A percentile compares a stretch with the other conserved stretches of the same genome.
Evolutionary conservation across 495 filamentous ascomycete genomes (phyloP).

Genomic region (Eremomyces bilateralis): DNA sequence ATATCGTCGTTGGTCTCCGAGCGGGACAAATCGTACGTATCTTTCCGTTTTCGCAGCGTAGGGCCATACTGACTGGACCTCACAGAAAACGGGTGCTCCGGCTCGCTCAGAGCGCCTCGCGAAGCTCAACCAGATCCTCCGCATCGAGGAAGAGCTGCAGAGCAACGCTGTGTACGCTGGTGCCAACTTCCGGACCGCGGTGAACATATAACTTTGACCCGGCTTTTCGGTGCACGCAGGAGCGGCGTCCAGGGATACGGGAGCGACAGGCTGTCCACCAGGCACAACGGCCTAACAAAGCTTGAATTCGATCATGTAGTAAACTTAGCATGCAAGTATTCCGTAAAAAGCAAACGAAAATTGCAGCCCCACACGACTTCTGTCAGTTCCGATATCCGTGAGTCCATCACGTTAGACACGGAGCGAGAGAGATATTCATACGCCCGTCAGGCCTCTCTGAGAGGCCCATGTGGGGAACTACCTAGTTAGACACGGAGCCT

Average conservation of each 20-base stretch:
- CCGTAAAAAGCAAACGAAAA: background rate
- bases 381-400: no score
- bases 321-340: background rate
- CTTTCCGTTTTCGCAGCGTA: background rate
- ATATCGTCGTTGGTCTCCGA: slow-evolving; percentile 90
- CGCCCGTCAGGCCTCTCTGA: no score
- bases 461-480: no score
- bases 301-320: background rate
- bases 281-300: background rate
- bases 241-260: background rate
- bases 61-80: slow-evolving; percentile 3
- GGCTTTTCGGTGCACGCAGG: no score
- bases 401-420: no score
- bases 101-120: slow-evolving; percentile 90
- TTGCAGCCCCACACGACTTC: no score
- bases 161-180: slow-evolving; percentile 79
- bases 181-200: slow-evolving; percentile 67
- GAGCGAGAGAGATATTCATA: no score
- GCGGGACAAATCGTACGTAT: slow-evolving; percentile 58
- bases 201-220: slow-evolving; percentile 47
- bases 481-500: no score
- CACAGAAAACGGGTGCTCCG: slow-evolving; percentile 84
- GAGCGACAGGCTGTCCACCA: background rate
- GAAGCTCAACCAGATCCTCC: slow-evolving; percentile 99
- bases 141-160: slow-evolving; percentile 98